Evolutionary conservation across 257 asterid species (phyloP), one percentile per base, ranked within the genome.

Genomic region (Capsicum rhomboideum): DNA sequence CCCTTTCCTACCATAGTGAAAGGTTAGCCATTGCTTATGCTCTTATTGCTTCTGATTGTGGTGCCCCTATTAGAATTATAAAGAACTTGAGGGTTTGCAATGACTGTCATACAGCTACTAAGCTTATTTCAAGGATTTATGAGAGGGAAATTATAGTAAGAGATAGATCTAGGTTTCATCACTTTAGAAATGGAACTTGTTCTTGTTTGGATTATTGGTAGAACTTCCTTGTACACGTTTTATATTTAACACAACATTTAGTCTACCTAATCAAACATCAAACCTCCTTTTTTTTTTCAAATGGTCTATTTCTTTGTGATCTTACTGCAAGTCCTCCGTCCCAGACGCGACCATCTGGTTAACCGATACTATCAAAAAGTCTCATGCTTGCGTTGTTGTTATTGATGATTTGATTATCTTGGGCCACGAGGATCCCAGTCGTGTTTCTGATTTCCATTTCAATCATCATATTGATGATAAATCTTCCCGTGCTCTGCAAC

Each of bases 21-120:
- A 92, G 89, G 89, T 86, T 92, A 8, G 95, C 92, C n/a, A 86
- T 92, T 64, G 90, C 93, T 20, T 92, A 88, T 58, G 94, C 93
- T 42, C 82, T 92, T 4, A 26, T 87, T 58, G 86, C 86, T 28
- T 86, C 90, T 3, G 18, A 83, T 71, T 83, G 85, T 2, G 90
- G 92, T 42, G 42, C 82, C n/a, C 82, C 86, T 20, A 87, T 91
- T 44, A 89, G 89, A 2, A 83, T 92, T 5, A 87, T 87, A 81
- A 92, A 92, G 88, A 91, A 92, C 68, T 83, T 91, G 40, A 86
- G 95, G 86, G 87, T 89, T 42, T 92, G 95, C 58, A 87, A 64
- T 80, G 94, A 91, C 66, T 91, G 94, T 50, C 94, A 92, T 80
- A 42, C 83, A 2, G 92, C 90, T 0, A 83, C 80, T 16, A 92